A percentile compares a stretch with the other conserved stretches of the same genome.
phyloP scores from a whole-genome alignment of 2,329 filamentous ascomycete genomes.

The Byssoonygena ceratinophila region DNA sequence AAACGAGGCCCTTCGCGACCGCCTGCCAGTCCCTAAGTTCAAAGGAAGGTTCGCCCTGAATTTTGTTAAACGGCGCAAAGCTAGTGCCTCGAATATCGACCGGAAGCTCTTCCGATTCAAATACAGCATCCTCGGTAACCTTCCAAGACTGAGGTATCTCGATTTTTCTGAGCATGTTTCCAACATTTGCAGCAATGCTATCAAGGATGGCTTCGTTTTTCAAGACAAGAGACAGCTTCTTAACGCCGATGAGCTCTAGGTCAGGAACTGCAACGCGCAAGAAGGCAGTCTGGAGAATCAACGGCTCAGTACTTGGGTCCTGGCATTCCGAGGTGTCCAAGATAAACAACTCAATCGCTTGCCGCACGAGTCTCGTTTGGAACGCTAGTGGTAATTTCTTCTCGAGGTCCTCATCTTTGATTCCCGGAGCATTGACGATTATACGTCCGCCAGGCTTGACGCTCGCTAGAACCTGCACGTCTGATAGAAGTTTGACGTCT shows the following conservation, averaged over 20 bases:
- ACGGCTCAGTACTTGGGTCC: slow-evolving; percentile 55
- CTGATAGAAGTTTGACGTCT: slow-evolving; percentile 66
- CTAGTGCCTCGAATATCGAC: slow-evolving; percentile 63
- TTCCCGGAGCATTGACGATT: slow-evolving; percentile 62
- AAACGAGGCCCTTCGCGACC: slow-evolving; percentile 74
- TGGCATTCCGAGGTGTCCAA: slow-evolving; percentile 61
- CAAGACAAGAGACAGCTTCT: slow-evolving; percentile 55
- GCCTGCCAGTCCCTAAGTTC: slow-evolving; percentile 68
- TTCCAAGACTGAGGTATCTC: slow-evolving; percentile 74
- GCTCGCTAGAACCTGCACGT: slow-evolving; percentile 61
- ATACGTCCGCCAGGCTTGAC: slow-evolving; percentile 62
- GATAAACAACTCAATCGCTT: slow-evolving; percentile 60
- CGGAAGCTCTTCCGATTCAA: slow-evolving; percentile 40
- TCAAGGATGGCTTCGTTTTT: slow-evolving; percentile 53
- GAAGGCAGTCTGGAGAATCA: slow-evolving; percentile 72
- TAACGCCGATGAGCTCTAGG: slow-evolving; percentile 50
- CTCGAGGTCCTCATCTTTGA: slow-evolving; percentile 82
- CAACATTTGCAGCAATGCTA: slow-evolving; percentile 50
- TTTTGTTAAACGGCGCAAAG: slow-evolving; percentile 70
- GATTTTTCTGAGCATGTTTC: slow-evolving; percentile 58
- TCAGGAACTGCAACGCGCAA: slow-evolving; percentile 63
- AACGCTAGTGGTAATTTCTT: slow-evolving; percentile 65
- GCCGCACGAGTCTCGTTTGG: slow-evolving; percentile 60
- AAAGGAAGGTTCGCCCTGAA: slow-evolving; percentile 55
- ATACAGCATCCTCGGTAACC: slow-evolving; percentile 47